These are phyloP conservation scores for Lecanicillium sp. DNA, from an alignment of 2,329 filamentous ascomycete genomes.

Conservation along the genomic window DNA sequence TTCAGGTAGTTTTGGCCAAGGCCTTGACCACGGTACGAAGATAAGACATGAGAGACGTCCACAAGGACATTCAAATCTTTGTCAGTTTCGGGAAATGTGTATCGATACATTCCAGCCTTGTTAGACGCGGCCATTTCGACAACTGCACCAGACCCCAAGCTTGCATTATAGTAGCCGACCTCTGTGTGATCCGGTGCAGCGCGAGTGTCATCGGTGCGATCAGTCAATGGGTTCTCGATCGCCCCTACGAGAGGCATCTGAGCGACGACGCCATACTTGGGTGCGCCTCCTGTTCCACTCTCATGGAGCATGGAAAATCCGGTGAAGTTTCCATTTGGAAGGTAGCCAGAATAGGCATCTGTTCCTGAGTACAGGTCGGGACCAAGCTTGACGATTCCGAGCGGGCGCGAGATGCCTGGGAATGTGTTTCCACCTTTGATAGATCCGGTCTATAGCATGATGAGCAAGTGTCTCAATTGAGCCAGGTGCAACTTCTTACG, in stretches of 20 bases:
- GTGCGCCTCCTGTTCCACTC: conserved; percentile 58
- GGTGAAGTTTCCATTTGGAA: conserved; percentile 41
- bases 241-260: conserved; percentile 47
- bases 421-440: conserved; percentile 40
- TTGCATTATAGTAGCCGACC: conserved; percentile 54
- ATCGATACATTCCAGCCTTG: conserved; percentile 52
- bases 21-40: conserved; percentile 51
- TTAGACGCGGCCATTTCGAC: conserved; percentile 49
- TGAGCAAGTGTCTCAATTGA: too few relatives aligned
- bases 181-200: conserved; percentile 39
- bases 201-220: conserved; percentile 47
- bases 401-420: conserved; percentile 37
- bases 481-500: neutral
- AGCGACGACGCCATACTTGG: conserved; percentile 60
- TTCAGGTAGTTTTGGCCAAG: conserved; percentile 54
- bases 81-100: conserved; percentile 41
- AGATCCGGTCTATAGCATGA: conserved; percentile 37
- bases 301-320: conserved; percentile 59
- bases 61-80: conserved; percentile 42
- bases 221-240: conserved; percentile 44
- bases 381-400: conserved; percentile 41
- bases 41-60: conserved; percentile 58
- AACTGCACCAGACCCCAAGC: conserved; percentile 43
- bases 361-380: conserved; percentile 39
- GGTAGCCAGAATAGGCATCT: conserved; percentile 46